Evolutionary conservation across 306 rosid species (phyloP).

Genomic region (Rosa lucieae): DNA sequence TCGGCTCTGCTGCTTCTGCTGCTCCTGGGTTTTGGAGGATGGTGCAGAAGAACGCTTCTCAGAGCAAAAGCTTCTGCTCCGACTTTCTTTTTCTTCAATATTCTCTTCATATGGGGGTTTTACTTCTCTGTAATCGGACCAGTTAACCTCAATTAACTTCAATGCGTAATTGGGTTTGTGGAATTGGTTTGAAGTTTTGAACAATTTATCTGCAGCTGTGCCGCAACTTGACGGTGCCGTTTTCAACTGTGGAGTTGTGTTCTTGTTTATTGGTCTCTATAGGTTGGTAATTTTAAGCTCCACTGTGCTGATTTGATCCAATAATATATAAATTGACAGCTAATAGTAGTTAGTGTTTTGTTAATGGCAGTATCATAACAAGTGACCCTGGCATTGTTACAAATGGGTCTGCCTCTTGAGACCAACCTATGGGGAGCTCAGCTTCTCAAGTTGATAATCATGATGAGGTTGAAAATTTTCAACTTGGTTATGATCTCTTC

Average conservation of each 20-base stretch:
- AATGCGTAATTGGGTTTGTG: background rate
- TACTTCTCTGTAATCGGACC: slow-evolving; percentile 26
- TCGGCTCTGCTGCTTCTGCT: slow-evolving; percentile 31
- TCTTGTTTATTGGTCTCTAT: slow-evolving; percentile 40
- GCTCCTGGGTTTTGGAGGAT: slow-evolving; percentile 33
- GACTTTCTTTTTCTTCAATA: slow-evolving; percentile 44
- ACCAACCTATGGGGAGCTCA: slow-evolving; percentile 7
- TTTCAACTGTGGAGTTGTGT: slow-evolving; percentile 35
- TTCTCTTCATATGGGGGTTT: slow-evolving; percentile 20
- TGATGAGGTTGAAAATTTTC: slow-evolving; percentile 19
- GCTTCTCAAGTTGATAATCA: slow-evolving; percentile 14
- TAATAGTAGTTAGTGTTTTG: slow-evolving; percentile 1
- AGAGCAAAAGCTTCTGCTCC: slow-evolving; percentile 40
- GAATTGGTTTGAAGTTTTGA: background rate
- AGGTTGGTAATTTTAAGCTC: slow-evolving; percentile 22
- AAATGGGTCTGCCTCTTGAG: slow-evolving; percentile 15
- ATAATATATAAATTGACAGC: background rate
- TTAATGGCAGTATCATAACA: slow-evolving; percentile 36
- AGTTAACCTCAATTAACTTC: slow-evolving; percentile 15
- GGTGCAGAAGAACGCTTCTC: slow-evolving; percentile 37
- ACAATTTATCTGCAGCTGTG: slow-evolving; percentile 30
- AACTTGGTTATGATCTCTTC: background rate
- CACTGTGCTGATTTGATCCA: background rate
- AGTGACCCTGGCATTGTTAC: slow-evolving; percentile 48
- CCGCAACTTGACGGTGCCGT: slow-evolving; percentile 21